Conservation (phyloP, 2,329 filamentous ascomycete species). For the Fusarium sp. region DNA sequence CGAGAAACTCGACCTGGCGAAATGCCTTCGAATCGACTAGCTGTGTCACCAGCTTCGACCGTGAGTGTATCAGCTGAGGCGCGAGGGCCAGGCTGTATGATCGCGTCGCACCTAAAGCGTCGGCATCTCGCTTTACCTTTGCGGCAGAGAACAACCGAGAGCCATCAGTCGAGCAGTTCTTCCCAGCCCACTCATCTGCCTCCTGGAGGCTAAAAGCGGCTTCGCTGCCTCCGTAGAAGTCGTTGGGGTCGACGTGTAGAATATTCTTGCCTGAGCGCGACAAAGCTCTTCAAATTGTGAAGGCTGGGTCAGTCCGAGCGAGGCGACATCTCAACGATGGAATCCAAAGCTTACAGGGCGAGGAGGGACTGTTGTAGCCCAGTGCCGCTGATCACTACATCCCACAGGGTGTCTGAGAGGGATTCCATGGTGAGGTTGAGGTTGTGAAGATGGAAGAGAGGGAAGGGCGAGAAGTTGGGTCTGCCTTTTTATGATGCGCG, state of each 20-base stretch:
- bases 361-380: conserved; percentile 82
- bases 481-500: conserved; percentile 23
- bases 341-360: conserved; percentile 72
- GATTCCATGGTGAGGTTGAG: conserved; percentile 71
- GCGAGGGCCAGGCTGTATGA: conserved; percentile 86
- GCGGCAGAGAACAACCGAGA: conserved; percentile 44
- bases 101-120: conserved; percentile 70
- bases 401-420: conserved; percentile 79
- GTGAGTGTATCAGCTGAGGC: conserved; percentile 87
- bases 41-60: conserved; percentile 79
- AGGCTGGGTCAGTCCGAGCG: conserved; percentile 49
- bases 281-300: conserved; percentile 74
- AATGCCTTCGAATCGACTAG: conserved; percentile 92
- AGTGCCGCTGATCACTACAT: conserved; percentile 82
- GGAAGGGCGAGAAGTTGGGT: conserved; percentile 16
- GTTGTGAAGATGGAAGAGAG: conserved; percentile 19
- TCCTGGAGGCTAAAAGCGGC: conserved; percentile 88
- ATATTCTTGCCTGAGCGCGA: conserved; percentile 93
- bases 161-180: conserved; percentile 43
- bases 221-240: conserved; percentile 88
- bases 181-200: conserved; percentile 76
- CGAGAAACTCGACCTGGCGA: conserved; percentile 90
- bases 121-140: conserved; percentile 51
- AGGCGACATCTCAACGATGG: conserved; percentile 46
- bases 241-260: conserved; percentile 87